Conservation (phyloP, 768 basidiomycete species). For the Boletus eberwhitei region DNA sequence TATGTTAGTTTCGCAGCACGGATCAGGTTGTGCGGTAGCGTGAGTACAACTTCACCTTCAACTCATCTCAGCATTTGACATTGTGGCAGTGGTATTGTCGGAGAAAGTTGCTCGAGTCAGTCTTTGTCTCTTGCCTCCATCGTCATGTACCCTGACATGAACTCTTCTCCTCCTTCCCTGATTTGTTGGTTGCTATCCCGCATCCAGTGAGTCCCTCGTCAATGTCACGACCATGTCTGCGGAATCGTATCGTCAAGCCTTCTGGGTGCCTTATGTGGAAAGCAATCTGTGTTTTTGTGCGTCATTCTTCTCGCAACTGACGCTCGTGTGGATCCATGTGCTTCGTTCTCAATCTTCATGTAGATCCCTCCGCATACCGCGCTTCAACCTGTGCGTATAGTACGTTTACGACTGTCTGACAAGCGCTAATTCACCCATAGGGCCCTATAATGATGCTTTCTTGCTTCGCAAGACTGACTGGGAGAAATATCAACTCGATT, state of each 20-base stretch:
- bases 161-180: not conserved
- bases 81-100: slow-evolving; percentile 20
- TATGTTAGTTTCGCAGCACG: slow-evolving; percentile 49
- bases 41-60: slow-evolving; percentile 17
- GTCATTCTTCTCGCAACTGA: not conserved
- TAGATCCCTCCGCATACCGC: not conserved
- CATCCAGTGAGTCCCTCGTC: slow-evolving; percentile 14
- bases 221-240: not conserved
- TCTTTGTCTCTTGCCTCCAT: not conserved
- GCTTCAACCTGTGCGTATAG: slow-evolving; percentile 13
- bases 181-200: not conserved
- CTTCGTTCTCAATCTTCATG: not conserved
- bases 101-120: slow-evolving; percentile 17
- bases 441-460: slow-evolving; percentile 9
- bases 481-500: slow-evolving; percentile 4
- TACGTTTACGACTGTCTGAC: not conserved
- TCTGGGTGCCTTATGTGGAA: slow-evolving; percentile 26
- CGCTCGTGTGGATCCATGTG: not conserved
- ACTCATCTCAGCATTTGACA: not conserved
- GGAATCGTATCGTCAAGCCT: not conserved
- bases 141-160: not conserved
- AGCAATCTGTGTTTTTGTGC: slow-evolving; percentile 21
- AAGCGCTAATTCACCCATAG: slow-evolving; percentile 4
- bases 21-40: slow-evolving; percentile 43
- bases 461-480: slow-evolving; percentile 23